These are phyloP conservation scores for Caloboletus firmus DNA, from an alignment of 1,284 basidiomycete species.

Conservation along the genomic window DNA sequence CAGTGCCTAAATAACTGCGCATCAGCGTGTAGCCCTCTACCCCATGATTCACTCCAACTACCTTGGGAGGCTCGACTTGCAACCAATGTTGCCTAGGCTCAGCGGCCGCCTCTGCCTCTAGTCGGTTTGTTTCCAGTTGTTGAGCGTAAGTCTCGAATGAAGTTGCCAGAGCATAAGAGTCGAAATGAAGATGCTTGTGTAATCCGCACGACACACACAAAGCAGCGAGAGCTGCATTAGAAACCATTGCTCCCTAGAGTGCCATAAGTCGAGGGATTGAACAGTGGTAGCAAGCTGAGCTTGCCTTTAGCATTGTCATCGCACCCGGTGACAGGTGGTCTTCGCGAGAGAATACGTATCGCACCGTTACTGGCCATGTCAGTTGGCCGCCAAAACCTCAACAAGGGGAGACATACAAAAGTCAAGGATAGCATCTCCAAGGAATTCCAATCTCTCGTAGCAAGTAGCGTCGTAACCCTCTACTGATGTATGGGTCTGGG, in stretches of 20 bases:
- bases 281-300: conserved; percentile 9
- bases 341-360: conserved; percentile 64
- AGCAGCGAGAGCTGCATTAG: conserved; percentile 70
- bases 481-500: conserved; percentile 64
- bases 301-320: conserved; percentile 72
- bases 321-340: conserved; percentile 65
- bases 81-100: conserved; percentile 77
- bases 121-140: conserved; percentile 46
- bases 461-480: conserved; percentile 53
- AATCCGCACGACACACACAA: conserved; percentile 68
- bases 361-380: conserved; percentile 60
- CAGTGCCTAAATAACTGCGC: conserved; percentile 47
- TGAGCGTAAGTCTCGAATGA: conserved; percentile 56
- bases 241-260: conserved; percentile 74
- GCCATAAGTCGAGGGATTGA: conserved; percentile 5
- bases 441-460: conserved; percentile 76
- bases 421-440: conserved; percentile 81
- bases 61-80: conserved; percentile 74
- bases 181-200: conserved; percentile 58
- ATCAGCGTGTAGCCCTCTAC: conserved; percentile 14
- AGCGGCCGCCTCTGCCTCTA: conserved; percentile 49
- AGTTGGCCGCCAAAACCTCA: conserved; percentile 7
- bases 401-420: conserved; percentile 52
- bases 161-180: conserved; percentile 49
- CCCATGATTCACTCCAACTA: conserved; percentile 25